Evolutionary conservation across 83 land plant genomes (phyloP).

Genomic region (Larix sibirica): DNA sequence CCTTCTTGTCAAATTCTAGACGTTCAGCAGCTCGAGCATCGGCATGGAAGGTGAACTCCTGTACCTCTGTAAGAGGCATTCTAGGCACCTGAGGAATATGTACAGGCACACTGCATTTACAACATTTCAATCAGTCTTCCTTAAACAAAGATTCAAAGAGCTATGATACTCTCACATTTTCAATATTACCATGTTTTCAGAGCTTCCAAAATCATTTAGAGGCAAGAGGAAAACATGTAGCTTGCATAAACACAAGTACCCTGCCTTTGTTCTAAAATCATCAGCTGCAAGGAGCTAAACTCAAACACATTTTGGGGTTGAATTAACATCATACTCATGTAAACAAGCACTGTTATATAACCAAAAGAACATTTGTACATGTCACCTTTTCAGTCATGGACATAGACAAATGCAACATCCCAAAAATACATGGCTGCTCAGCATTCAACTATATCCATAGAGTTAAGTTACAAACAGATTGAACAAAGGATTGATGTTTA

Average conservation of each 20-base stretch:
- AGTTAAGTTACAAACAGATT: not conserved
- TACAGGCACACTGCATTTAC: slow-evolving; percentile 74
- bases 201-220: not conserved
- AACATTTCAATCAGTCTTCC: not conserved
- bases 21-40: slow-evolving; percentile 85
- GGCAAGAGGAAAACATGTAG: not conserved
- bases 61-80: slow-evolving; percentile 85
- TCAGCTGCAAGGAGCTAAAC: not conserved
- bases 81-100: slow-evolving; percentile 76
- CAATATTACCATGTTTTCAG: not conserved
- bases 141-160: too few relatives aligned
- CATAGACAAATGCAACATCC: too few relatives aligned
- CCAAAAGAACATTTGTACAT: too few relatives aligned
- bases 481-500: not conserved
- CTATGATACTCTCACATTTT: not conserved
- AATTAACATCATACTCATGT: not conserved
- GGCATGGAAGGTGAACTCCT: slow-evolving; percentile 70
- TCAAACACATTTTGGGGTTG: not conserved
- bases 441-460: too few relatives aligned
- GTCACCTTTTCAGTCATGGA: too few relatives aligned
- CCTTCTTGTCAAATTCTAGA: slow-evolving; percentile 89
- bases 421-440: too few relatives aligned
- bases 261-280: not conserved
- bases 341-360: too few relatives aligned
- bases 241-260: not conserved